Evolutionary conservation across 1,284 basidiomycete genomes (phyloP), one percentile per base, ranked within the genome.

Genomic region (Papiliotrema fonsecae): DNA sequence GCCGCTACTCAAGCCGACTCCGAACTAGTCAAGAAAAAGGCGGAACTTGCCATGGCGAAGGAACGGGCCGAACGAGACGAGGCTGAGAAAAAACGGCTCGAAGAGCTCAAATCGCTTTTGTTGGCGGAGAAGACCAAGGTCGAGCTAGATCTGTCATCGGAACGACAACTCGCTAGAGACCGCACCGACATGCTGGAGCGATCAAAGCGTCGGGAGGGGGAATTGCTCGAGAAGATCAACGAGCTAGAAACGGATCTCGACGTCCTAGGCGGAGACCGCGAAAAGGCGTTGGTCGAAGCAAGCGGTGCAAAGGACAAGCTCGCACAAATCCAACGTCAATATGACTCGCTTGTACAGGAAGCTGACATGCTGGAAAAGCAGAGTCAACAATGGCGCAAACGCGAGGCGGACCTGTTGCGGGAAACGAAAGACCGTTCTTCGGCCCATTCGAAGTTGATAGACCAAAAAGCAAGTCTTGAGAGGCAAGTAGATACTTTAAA

Each of bases 1-100:
- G 88, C 88, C 16, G 94, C 93, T 1, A 97, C 94, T 2, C 79
- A 91, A 21, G 87, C 84, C 56, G 94, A 98, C 63, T 91, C 96
- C 35, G 94, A 97, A 70, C 79, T 97, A 10, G 81, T 86, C 26
- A 81, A 82, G 68, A 94, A 96, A 71, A 88, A 96, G 54, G 80
- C 85, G 3, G 94, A 98, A 69, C 77, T 97, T 24, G 77, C 81
- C 1, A 75, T 91, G 59, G 81, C 85, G 47, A 87, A 85, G 66
- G 92, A 97, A 65, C 78, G 86, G 10, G 88, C 88, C 0, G 88
- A 92, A 66, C 81, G 86, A 24, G 92, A 96, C 49, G 82, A 86
- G 53, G 78, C 79, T 47, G 91, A 93, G 72, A 81, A 83, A 47
- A 84, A 85, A 59, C 81, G 82, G 5, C 67, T 97, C 39, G 86